Evolutionary conservation across 1,284 basidiomycete genomes (phyloP).

Genomic region (Cryptococcus floricola): DNA sequence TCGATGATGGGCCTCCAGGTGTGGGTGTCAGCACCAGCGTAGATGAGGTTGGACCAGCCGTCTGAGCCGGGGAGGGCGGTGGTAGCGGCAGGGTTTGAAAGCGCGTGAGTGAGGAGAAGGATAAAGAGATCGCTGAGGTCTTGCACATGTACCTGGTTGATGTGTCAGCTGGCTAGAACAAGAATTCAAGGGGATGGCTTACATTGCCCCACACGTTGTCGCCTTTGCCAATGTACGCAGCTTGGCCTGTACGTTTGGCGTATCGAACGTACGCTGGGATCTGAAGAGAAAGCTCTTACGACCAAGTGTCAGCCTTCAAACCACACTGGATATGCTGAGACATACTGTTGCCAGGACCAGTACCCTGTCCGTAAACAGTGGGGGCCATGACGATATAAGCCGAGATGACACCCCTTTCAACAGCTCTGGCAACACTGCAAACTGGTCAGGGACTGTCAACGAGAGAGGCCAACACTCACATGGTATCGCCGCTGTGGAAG

Average conservation of each 20-base stretch:
- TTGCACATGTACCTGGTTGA: conserved; percentile 14
- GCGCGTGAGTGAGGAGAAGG: conserved; percentile 8
- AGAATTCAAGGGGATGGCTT: neutral
- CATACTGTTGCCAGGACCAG: conserved; percentile 19
- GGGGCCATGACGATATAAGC: conserved; percentile 18
- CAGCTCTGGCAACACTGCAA: conserved; percentile 10
- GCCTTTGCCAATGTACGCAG: conserved; percentile 19
- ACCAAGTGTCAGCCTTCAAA: neutral
- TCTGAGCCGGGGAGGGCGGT: conserved; percentile 7
- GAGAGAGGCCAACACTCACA: conserved; percentile 5
- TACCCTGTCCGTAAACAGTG: conserved; percentile 19
- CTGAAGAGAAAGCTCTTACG: conserved; percentile 15
- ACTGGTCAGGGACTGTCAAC: neutral
- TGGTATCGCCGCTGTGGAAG: conserved; percentile 17
- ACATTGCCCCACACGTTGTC: conserved; percentile 23
- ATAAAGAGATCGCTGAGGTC: conserved; percentile 16
- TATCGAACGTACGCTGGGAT: conserved; percentile 19
- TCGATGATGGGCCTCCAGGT: conserved; percentile 18
- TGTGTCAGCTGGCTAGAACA: neutral
- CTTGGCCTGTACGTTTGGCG: conserved; percentile 16
- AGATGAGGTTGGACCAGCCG: conserved; percentile 24
- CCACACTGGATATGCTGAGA: neutral
- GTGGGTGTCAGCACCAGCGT: conserved; percentile 15
- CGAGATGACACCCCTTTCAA: conserved; percentile 13
- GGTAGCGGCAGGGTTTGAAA: conserved; percentile 3